Evolutionary conservation across 257 asterid genomes (phyloP).

Genomic region (Petrea volubilis): DNA sequence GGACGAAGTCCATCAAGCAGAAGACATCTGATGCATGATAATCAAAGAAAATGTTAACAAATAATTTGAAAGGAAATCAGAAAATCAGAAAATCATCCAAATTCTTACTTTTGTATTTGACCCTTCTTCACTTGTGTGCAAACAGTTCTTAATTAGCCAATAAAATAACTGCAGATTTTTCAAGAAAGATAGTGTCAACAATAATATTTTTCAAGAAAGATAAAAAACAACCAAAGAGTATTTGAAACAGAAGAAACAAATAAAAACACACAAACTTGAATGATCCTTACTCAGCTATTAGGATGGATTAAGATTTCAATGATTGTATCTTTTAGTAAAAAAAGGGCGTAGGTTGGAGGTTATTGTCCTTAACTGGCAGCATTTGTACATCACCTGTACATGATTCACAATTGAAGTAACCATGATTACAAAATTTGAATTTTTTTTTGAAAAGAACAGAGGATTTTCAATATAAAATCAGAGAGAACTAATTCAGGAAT

Average conservation of each 20-base stretch:
- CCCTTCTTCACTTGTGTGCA: background rate
- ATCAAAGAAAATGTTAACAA: constrained; percentile 16
- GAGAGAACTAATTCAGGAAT: too few relatives aligned
- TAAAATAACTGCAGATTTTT: constrained; percentile 14
- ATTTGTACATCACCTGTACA: background rate
- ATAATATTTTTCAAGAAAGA: background rate
- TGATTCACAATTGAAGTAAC: background rate
- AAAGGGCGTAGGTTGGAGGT: background rate
- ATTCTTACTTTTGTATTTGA: constrained; percentile 43
- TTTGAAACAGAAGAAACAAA: background rate
- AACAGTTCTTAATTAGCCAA: background rate
- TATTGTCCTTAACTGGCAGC: background rate
- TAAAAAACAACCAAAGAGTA: background rate
- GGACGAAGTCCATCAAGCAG: constrained; percentile 52
- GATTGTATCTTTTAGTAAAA: background rate
- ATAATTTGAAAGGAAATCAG: background rate
- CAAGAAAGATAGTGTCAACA: constrained; percentile 11
- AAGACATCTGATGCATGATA: constrained; percentile 29
- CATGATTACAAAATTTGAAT: background rate
- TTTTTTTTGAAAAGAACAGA: background rate
- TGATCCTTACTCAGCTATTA: constrained; percentile 5
- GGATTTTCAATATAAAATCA: background rate
- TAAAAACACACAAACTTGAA: background rate
- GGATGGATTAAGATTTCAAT: background rate
- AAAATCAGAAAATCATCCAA: background rate